Conservation (phyloP, 768 basidiomycete species). For the Panus rudis region DNA sequence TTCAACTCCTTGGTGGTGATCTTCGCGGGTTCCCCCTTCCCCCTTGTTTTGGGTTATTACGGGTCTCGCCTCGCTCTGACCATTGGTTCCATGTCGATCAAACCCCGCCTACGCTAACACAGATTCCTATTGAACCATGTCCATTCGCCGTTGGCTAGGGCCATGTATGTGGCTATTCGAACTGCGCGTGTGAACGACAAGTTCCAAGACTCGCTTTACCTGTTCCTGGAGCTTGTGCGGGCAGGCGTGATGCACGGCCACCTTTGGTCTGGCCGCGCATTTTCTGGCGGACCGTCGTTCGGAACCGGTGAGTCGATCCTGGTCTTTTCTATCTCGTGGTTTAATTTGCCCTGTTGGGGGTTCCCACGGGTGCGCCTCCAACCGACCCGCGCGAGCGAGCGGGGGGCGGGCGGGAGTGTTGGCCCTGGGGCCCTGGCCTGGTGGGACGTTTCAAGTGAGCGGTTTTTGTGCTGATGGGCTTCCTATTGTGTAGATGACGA, state of each 20-base stretch:
- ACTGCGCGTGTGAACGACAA: slow-evolving; percentile 87
- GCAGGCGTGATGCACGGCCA: slow-evolving; percentile 97
- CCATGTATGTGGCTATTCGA: slow-evolving; percentile 79
- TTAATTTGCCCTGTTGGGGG: slow-evolving; percentile 12
- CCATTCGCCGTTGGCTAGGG: slow-evolving; percentile 85
- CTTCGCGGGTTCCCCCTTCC: neutral
- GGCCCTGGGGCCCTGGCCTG: slow-evolving; percentile 11
- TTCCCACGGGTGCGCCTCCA: too few relatives aligned
- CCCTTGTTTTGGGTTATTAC: neutral
- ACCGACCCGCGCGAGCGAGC: too few relatives aligned
- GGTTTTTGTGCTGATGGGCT: too few relatives aligned
- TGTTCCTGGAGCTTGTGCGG: slow-evolving; percentile 91
- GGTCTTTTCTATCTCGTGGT: slow-evolving; percentile 24
- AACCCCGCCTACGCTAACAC: neutral
- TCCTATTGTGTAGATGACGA: slow-evolving; percentile 64
- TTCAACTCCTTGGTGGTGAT: neutral
- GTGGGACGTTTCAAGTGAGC: too few relatives aligned
- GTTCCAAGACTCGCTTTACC: slow-evolving; percentile 93
- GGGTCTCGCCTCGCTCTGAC: neutral
- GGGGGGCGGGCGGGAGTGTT: too few relatives aligned
- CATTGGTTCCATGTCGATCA: neutral
- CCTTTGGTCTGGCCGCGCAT: slow-evolving; percentile 79
- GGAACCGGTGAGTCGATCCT: slow-evolving; percentile 59
- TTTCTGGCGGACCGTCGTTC: slow-evolving; percentile 93
- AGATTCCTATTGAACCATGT: slow-evolving; percentile 90